phyloP scores from a whole-genome alignment of 768 basidiomycete species.

The Leccinellum albellum region DNA sequence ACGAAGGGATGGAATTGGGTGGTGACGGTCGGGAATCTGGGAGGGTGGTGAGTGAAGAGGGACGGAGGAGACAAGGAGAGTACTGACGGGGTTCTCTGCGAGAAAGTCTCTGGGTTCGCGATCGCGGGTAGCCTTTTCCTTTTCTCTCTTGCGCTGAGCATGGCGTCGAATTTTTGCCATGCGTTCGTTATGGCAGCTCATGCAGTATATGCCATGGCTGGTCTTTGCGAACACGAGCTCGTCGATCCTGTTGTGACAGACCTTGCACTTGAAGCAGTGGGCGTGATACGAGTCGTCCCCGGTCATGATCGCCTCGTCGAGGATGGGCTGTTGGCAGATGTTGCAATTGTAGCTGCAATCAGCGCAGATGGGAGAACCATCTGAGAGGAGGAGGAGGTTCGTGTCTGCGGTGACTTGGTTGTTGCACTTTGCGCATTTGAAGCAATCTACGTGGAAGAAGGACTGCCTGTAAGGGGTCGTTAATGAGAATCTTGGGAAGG shows the following conservation, averaged over 20 bases:
- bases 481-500: neutral
- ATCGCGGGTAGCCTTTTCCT: slow-evolving; percentile 41
- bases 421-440: slow-evolving; percentile 94
- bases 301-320: slow-evolving; percentile 99
- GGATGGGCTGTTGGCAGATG: slow-evolving; percentile 89
- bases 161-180: slow-evolving; percentile 91
- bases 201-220: slow-evolving; percentile 96
- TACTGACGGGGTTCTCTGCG: slow-evolving; percentile 43
- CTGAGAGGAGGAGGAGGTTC: slow-evolving; percentile 92
- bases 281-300: slow-evolving; percentile 99
- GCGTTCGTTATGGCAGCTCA: slow-evolving; percentile 97
- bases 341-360: slow-evolving; percentile 95
- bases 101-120: slow-evolving; percentile 26
- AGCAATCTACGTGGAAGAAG: slow-evolving; percentile 92
- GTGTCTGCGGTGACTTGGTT: slow-evolving; percentile 94
- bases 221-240: slow-evolving; percentile 99
- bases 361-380: slow-evolving; percentile 95
- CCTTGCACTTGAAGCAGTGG: slow-evolving; percentile 96
- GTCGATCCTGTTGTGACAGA: slow-evolving; percentile 92
- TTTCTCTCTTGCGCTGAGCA: slow-evolving; percentile 81
- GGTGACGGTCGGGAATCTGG: slow-evolving; percentile 11
- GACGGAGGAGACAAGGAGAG: neutral
- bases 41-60: neutral
- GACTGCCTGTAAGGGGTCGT: slow-evolving; percentile 58
- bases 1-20: slow-evolving; percentile 10